A percentile compares a stretch with the other conserved stretches of the same genome.
These are phyloP conservation scores for Flaveria linearis DNA, from an alignment of 129 eudicot species.

Conservation along the genomic window DNA sequence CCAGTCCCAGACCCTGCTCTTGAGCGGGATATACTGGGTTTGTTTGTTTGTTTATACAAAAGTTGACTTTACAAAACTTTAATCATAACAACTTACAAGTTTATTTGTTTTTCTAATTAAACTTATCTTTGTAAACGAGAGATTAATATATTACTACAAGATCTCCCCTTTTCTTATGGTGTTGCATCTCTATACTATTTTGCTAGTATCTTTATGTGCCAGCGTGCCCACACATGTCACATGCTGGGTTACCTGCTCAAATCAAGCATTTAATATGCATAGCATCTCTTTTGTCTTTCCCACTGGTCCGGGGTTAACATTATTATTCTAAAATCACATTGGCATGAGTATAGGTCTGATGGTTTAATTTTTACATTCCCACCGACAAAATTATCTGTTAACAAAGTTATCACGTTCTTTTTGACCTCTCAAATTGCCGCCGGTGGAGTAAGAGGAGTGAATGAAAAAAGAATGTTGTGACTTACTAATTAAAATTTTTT, in stretches of 20 bases:
- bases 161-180: constrained; percentile 42
- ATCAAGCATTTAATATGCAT: constrained; percentile 34
- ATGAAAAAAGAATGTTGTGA: too few species aligned
- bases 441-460: too few species aligned
- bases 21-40: too few species aligned
- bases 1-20: too few species aligned
- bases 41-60: too few species aligned
- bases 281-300: constrained; percentile 31
- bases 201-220: constrained; percentile 33
- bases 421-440: too few species aligned
- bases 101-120: neutral
- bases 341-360: too few species aligned
- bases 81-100: too few species aligned
- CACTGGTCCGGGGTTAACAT: neutral
- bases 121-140: neutral
- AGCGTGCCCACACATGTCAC: constrained; percentile 67
- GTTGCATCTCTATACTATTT: constrained; percentile 40
- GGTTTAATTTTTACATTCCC: too few species aligned
- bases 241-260: constrained; percentile 37
- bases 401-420: too few species aligned
- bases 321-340: neutral
- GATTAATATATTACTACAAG: constrained; percentile 31
- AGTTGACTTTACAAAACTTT: too few species aligned
- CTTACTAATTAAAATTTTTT: neutral
- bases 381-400: too few species aligned